Evolutionary conservation across 2,329 filamentous ascomycete genomes (phyloP).

Genomic region (Pseudogymnoascus verrucosus): DNA sequence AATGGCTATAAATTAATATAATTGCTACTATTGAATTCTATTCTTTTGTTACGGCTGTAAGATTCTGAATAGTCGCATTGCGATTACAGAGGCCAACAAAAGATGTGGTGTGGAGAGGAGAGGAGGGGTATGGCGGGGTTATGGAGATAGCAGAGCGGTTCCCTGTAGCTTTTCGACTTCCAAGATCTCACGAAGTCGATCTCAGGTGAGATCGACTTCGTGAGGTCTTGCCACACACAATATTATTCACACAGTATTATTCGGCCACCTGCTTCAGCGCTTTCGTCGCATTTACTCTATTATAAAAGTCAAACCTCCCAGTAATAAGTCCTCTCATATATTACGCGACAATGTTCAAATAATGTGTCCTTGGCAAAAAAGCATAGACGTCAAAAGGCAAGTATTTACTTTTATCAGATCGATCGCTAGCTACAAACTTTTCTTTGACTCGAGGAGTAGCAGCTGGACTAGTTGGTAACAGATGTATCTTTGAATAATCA

Average conservation of each 20-base stretch:
- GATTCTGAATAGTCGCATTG: neutral
- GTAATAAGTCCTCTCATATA: neutral
- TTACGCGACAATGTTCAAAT: neutral
- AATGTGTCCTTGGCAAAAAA: neutral
- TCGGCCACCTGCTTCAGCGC: neutral
- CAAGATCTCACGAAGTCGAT: too few species aligned
- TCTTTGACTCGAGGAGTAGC: neutral
- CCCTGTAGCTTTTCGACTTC: neutral
- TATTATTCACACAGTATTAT: neutral
- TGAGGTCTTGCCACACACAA: neutral
- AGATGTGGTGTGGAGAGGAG: neutral
- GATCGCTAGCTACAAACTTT: conserved; percentile 8
- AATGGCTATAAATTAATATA: neutral
- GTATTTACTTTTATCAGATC: conserved; percentile 5
- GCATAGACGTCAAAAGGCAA: neutral
- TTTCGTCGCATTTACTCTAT: neutral
- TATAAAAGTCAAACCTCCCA: neutral
- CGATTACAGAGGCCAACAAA: neutral
- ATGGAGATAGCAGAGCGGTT: neutral
- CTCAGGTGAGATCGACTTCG: neutral
- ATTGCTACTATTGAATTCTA: neutral
- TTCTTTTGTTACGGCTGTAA: neutral
- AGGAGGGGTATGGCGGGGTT: neutral
- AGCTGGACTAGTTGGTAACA: neutral
- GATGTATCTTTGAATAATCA: conserved; percentile 3